Conservation (phyloP, 106 monocot genomes). For the Allium sativum region DNA sequence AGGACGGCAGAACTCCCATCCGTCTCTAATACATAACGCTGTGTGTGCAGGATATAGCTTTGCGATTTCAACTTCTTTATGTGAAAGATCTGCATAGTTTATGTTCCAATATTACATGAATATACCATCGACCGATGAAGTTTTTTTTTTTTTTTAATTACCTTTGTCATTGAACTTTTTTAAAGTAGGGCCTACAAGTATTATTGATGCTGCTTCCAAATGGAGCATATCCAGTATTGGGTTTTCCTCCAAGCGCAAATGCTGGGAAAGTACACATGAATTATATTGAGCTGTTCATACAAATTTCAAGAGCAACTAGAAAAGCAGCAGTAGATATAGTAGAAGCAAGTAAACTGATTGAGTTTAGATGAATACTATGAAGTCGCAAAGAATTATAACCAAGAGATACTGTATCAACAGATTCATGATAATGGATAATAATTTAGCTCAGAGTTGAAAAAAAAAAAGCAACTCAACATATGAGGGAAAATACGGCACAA, state of each 20-base stretch:
- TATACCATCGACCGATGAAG: no score
- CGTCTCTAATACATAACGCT: slow-evolving; percentile 74
- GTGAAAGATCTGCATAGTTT: slow-evolving; percentile 64
- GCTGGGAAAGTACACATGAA: slow-evolving; percentile 29
- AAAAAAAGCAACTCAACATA: no score
- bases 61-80: slow-evolving; percentile 51
- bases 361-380: no score
- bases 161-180: slow-evolving; percentile 96
- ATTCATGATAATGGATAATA: no score
- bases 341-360: no score
- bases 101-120: no score
- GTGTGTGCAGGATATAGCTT: slow-evolving; percentile 83
- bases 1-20: slow-evolving; percentile 72
- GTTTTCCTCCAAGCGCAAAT: slow-evolving; percentile 91
- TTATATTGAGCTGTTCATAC: not conserved
- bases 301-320: not conserved
- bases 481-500: no score
- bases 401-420: no score
- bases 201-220: slow-evolving; percentile 78
- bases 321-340: not conserved
- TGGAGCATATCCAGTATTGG: slow-evolving; percentile 77
- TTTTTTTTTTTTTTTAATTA: no score
- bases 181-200: slow-evolving; percentile 80
- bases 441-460: no score
- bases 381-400: no score